Evolutionary conservation across 1,139 yeast species (phyloP).

Genomic region (Magnusiomyces paraingens): DNA sequence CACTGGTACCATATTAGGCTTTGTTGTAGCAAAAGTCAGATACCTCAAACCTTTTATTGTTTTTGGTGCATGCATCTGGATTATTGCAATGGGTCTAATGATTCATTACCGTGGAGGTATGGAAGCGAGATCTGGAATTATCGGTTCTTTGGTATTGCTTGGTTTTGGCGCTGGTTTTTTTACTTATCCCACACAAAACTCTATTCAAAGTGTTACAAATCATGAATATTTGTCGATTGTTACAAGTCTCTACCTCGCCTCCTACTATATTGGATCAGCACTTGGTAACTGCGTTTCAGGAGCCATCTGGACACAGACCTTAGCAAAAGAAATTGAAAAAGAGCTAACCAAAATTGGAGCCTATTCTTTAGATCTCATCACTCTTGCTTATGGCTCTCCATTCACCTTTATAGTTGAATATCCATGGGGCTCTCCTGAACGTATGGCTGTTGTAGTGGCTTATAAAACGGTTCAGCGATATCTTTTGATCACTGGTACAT

Average conservation of each 20-base stretch:
- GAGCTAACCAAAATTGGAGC: constrained; percentile 19
- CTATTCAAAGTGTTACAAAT: constrained; percentile 54
- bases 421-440: constrained; percentile 56
- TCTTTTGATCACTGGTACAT: constrained; percentile 51
- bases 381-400: constrained; percentile 49
- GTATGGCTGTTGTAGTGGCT: constrained; percentile 50
- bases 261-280: constrained; percentile 41
- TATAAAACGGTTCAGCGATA: constrained; percentile 55
- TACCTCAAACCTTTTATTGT: constrained; percentile 56
- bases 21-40: constrained; percentile 45
- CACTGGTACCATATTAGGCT: constrained; percentile 54
- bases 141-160: constrained; percentile 58
- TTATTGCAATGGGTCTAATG: constrained; percentile 53
- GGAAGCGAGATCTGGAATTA: constrained; percentile 47
- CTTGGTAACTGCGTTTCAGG: constrained; percentile 43
- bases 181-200: constrained; percentile 60
- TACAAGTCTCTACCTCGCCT: constrained; percentile 40
- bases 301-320: constrained; percentile 42
- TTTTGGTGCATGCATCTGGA: constrained; percentile 50
- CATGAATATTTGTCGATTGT: constrained; percentile 45
- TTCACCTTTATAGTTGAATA: constrained; percentile 41
- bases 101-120: constrained; percentile 51
- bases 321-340: constrained; percentile 33
- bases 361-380: constrained; percentile 34
- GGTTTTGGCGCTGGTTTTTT: constrained; percentile 72